Conservation (phyloP, 164 flowering plant genomes). For the Litsea cubeba region DNA sequence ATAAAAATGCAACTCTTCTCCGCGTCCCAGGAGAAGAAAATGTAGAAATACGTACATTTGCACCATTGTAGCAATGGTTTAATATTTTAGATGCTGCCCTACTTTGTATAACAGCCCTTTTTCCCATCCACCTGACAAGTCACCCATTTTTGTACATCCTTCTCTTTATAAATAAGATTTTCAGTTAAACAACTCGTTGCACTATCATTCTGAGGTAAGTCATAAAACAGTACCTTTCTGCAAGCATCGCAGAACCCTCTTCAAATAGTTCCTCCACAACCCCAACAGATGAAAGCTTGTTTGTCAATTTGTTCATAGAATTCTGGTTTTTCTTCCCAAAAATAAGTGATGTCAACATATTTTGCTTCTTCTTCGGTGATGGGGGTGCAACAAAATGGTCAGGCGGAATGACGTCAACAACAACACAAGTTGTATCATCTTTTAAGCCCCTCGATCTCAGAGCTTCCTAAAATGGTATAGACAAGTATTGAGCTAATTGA, state of each 20-base stretch:
- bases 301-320: constrained; percentile 40
- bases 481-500: constrained; percentile 3
- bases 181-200: neutral
- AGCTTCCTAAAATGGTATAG: constrained; percentile 49
- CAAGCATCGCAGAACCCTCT: constrained; percentile 96
- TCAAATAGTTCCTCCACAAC: constrained; percentile 92
- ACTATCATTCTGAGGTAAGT: constrained; percentile 2
- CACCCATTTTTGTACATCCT: too few species aligned
- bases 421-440: constrained; percentile 90
- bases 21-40: too few species aligned
- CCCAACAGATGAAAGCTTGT: constrained; percentile 80
- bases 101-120: too few species aligned
- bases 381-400: constrained; percentile 46
- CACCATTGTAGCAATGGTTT: too few species aligned
- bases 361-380: constrained; percentile 55
- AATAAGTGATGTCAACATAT: constrained; percentile 42
- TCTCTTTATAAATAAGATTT: too few species aligned
- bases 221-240: constrained; percentile 56
- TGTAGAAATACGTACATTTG: too few species aligned
- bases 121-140: too few species aligned
- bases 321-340: constrained; percentile 51
- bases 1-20: too few species aligned
- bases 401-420: constrained; percentile 78
- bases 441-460: constrained; percentile 77
- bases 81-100: too few species aligned